These are phyloP conservation scores for Lathyrus oleraceus DNA, from an alignment of 306 rosid genomes.

Conservation along the genomic window DNA sequence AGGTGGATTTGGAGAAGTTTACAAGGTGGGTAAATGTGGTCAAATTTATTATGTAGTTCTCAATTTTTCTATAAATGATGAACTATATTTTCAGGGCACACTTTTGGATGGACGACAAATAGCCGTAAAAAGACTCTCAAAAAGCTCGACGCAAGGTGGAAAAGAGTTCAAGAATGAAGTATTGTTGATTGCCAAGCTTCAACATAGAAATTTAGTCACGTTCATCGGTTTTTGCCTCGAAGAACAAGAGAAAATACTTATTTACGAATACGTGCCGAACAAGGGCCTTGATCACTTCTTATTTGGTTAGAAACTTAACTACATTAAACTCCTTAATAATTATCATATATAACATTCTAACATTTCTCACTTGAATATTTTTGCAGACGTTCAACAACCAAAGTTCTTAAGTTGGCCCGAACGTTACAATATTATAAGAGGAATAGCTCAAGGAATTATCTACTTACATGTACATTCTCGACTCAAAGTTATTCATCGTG, in stretches of 20 bases:
- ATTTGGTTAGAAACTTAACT: neutral
- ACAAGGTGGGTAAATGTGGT: neutral
- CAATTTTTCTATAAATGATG: neutral
- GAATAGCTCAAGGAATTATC: constrained; percentile 23
- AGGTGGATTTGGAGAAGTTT: constrained; percentile 31
- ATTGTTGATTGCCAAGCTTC: constrained; percentile 11
- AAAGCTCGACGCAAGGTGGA: constrained; percentile 12
- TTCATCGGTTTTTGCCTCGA: constrained; percentile 13
- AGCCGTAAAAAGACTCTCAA: constrained; percentile 24
- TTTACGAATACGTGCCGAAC: constrained; percentile 16
- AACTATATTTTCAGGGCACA: neutral
- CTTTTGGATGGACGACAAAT: constrained; percentile 7
- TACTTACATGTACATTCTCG: constrained; percentile 28
- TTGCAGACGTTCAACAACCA: neutral
- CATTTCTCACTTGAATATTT: neutral
- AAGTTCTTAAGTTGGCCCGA: constrained; percentile 5
- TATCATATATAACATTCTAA: neutral
- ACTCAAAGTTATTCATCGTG: constrained; percentile 25
- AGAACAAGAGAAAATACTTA: constrained; percentile 16
- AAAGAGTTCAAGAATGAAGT: constrained; percentile 25
- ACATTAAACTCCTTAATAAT: neutral
- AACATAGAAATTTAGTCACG: constrained; percentile 17
- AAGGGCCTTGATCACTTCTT: constrained; percentile 20
- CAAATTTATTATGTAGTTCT: neutral
- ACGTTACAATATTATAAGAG: constrained; percentile 15